These are phyloP conservation scores for Alternaria sp. DNA, from an alignment of 2,329 filamentous ascomycete genomes.

Conservation along the genomic window DNA sequence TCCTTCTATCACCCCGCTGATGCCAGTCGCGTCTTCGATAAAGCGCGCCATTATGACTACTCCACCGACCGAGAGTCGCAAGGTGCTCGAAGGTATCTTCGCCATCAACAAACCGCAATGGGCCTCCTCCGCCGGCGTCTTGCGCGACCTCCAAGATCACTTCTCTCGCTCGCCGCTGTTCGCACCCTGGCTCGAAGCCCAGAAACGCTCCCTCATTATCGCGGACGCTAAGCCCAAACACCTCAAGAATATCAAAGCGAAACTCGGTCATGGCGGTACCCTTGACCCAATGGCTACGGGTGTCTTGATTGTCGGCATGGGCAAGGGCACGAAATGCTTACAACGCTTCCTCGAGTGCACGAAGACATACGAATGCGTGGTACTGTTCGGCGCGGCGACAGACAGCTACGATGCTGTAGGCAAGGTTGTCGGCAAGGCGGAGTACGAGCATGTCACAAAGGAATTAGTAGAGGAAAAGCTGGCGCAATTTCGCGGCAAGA, in stretches of 20 bases:
- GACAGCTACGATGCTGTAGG: conserved; percentile 91
- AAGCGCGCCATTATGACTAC: conserved; percentile 32
- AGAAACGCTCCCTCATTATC: conserved; percentile 65
- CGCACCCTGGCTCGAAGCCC: conserved; percentile 73
- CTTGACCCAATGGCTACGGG: conserved; percentile 93
- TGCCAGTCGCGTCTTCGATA: conserved; percentile 25
- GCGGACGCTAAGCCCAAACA: conserved; percentile 63
- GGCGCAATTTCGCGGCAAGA: conserved; percentile 76
- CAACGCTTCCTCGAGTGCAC: conserved; percentile 82
- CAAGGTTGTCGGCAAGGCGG: conserved; percentile 76
- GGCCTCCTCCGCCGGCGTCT: conserved; percentile 86
- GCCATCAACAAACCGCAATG: conserved; percentile 92
- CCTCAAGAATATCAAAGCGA: conserved; percentile 66
- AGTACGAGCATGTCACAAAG: conserved; percentile 81
- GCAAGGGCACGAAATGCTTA: conserved; percentile 84
- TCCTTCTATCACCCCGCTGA: conserved; percentile 15
- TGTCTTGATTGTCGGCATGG: conserved; percentile 86
- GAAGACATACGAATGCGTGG: conserved; percentile 88
- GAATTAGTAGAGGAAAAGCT: conserved; percentile 79
- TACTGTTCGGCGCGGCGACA: conserved; percentile 89
- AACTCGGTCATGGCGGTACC: conserved; percentile 95
- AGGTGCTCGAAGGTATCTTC: conserved; percentile 68
- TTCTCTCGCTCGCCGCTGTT: conserved; percentile 86
- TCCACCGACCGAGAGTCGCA: conserved; percentile 40
- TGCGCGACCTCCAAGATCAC: conserved; percentile 82